phyloP scores from a whole-genome alignment of 1,284 basidiomycete genomes.

The Boletus smithii region DNA sequence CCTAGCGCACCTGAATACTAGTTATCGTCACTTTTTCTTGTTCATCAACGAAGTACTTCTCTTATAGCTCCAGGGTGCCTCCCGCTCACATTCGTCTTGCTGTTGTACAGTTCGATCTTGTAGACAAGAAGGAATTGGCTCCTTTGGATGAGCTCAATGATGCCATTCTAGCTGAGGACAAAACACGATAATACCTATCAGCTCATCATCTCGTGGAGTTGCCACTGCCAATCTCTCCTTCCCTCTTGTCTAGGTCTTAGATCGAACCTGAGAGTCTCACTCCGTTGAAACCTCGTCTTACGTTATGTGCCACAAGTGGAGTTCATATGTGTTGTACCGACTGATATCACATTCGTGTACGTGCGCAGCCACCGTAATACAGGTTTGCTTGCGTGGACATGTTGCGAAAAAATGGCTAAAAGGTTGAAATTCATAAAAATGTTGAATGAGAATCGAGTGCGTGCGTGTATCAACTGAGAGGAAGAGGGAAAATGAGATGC shows the following conservation, averaged over 20 bases:
- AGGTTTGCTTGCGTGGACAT: constrained; percentile 8
- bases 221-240: not conserved
- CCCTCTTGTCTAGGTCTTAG: not conserved
- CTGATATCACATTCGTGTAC: constrained; percentile 14
- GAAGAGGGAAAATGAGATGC: constrained; percentile 1
- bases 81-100: constrained; percentile 10
- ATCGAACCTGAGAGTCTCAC: not conserved
- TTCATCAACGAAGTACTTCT: constrained; percentile 87
- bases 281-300: not conserved
- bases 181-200: constrained; percentile 38
- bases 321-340: constrained; percentile 10
- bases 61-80: not conserved
- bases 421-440: constrained; percentile 1
- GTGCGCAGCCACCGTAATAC: constrained; percentile 8
- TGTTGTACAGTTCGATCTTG: constrained; percentile 78
- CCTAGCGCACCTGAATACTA: constrained; percentile 95
- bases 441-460: not conserved
- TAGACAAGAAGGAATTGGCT: constrained; percentile 95
- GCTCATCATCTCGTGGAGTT: not conserved
- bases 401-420: not conserved
- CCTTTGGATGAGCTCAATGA: constrained; percentile 97
- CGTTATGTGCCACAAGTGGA: not conserved
- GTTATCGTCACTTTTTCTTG: constrained; percentile 96
- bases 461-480: not conserved
- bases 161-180: constrained; percentile 87